Evolutionary conservation across 2,329 filamentous ascomycete genomes (phyloP).

Genomic region (Ascochyta fabae): DNA sequence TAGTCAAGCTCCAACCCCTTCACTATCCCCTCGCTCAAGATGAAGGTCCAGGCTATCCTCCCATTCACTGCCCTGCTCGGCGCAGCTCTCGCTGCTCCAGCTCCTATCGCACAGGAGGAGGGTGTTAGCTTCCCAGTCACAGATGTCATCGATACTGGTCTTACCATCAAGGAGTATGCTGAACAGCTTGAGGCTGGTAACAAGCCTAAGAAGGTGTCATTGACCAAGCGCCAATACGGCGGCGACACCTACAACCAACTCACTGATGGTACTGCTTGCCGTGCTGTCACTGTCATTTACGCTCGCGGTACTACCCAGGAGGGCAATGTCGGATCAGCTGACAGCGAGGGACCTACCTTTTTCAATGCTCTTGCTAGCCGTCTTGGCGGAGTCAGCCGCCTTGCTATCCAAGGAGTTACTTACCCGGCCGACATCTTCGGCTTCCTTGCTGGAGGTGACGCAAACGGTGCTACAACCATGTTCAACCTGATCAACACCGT

Average conservation of each 20-base stretch:
- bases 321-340: conserved; percentile 58
- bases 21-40: conserved; percentile 14
- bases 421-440: conserved; percentile 56
- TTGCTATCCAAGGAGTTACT: conserved; percentile 63
- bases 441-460: conserved; percentile 56
- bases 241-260: conserved; percentile 40
- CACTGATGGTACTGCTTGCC: conserved; percentile 48
- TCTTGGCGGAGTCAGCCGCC: conserved; percentile 50
- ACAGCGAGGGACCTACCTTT: conserved; percentile 56
- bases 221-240: conserved; percentile 27
- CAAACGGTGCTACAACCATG: conserved; percentile 53
- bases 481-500: conserved; percentile 43
- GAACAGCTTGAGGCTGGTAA: conserved; percentile 27
- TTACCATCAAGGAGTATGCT: conserved; percentile 35
- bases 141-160: conserved; percentile 30
- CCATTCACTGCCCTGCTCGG: conserved; percentile 25
- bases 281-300: conserved; percentile 60
- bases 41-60: conserved; percentile 31
- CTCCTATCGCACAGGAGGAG: conserved; percentile 12
- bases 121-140: conserved; percentile 36
- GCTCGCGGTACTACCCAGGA: conserved; percentile 61
- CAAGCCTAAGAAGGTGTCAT: conserved; percentile 5
- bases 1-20: background rate
- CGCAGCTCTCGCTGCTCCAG: conserved; percentile 24
- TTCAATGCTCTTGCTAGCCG: conserved; percentile 53